Evolutionary conservation across 1,139 yeast genomes (phyloP).

Genomic region (Pichia inconspicua): DNA sequence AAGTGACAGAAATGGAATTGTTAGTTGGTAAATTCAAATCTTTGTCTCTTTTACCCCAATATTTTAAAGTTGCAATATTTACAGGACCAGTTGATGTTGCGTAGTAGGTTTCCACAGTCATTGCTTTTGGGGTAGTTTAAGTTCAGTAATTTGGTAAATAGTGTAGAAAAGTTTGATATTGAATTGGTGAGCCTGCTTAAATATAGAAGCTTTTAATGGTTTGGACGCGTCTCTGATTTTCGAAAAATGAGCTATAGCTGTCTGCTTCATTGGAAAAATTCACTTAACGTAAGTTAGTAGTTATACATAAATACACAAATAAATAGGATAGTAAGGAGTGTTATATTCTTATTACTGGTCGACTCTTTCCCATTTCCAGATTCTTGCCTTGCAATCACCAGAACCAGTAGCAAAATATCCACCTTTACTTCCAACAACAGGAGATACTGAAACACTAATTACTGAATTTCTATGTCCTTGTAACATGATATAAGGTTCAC

Average conservation of each 20-base stretch:
- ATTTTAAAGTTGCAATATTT: slow-evolving; percentile 82
- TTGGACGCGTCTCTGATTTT: too few species aligned
- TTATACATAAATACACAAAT: neutral
- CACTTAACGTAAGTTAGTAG: neutral
- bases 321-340: neutral
- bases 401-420: slow-evolving; percentile 93
- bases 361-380: slow-evolving; percentile 67
- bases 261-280: too few species aligned
- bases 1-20: slow-evolving; percentile 88
- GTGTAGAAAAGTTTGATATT: neutral
- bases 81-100: slow-evolving; percentile 96
- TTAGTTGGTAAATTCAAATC: slow-evolving; percentile 86
- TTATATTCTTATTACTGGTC: neutral
- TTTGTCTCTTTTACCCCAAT: slow-evolving; percentile 97
- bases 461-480: slow-evolving; percentile 98
- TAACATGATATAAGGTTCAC: slow-evolving; percentile 89
- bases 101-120: slow-evolving; percentile 36
- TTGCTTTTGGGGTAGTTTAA: neutral
- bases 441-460: slow-evolving; percentile 77
- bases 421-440: slow-evolving; percentile 50
- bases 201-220: too few species aligned
- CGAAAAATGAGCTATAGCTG: too few species aligned
- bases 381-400: slow-evolving; percentile 96
- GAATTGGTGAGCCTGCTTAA: too few species aligned
- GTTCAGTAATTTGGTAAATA: neutral